Evolutionary conservation across 331 rosid genomes (phyloP).

Genomic region (Cydonia oblonga): DNA sequence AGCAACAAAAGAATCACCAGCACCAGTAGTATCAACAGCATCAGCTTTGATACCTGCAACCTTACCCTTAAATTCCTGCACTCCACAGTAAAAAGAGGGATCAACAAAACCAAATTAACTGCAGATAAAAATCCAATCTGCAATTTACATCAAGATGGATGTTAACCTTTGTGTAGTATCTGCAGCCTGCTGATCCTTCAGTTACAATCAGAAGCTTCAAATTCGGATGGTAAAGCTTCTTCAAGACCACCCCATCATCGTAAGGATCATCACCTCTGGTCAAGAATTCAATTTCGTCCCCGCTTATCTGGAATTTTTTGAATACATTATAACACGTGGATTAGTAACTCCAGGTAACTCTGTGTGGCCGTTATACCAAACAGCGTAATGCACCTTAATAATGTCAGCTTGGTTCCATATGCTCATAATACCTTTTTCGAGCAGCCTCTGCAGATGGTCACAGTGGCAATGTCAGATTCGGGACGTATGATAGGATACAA

Average conservation of each 20-base stretch:
- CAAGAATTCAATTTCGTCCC: slow-evolving; percentile 68
- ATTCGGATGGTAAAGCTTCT: slow-evolving; percentile 63
- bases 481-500: slow-evolving; percentile 62
- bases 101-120: background rate
- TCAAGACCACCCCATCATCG: slow-evolving; percentile 67
- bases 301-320: slow-evolving; percentile 50
- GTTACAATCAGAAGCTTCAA: slow-evolving; percentile 76
- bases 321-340: background rate
- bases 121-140: background rate
- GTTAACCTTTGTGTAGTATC: slow-evolving; percentile 73
- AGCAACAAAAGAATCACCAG: slow-evolving; percentile 80
- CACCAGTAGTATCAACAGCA: slow-evolving; percentile 63
- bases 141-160: background rate
- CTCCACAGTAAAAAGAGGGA: background rate
- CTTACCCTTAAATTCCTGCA: slow-evolving; percentile 56
- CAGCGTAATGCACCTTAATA: slow-evolving; percentile 38
- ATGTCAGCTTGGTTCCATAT: slow-evolving; percentile 69
- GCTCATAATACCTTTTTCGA: slow-evolving; percentile 49
- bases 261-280: slow-evolving; percentile 66
- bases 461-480: slow-evolving; percentile 70
- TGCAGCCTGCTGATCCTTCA: slow-evolving; percentile 73
- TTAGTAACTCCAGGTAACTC: background rate
- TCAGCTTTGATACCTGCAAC: slow-evolving; percentile 52
- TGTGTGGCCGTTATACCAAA: background rate
- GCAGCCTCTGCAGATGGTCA: slow-evolving; percentile 84